These are phyloP conservation scores for Penicillium maclennaniae DNA, from an alignment of 495 filamentous ascomycete species.

Conservation along the genomic window DNA sequence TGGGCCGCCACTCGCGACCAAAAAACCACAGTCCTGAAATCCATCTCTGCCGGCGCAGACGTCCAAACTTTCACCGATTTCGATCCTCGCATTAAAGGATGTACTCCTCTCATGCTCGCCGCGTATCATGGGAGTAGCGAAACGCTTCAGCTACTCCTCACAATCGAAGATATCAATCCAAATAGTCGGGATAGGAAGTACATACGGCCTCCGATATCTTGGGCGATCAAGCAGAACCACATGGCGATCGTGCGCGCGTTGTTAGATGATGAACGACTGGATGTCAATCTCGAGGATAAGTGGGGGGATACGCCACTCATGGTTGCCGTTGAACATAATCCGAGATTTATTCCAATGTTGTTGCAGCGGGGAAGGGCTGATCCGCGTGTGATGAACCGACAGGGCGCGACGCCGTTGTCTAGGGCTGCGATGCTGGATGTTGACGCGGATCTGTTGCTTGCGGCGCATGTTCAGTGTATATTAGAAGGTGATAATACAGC, in stretches of 20 bases:
- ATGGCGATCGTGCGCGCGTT: constrained; percentile 21
- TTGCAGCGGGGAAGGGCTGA: constrained; percentile 10
- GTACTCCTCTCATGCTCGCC: constrained; percentile 19
- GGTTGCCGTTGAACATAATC: constrained; percentile 8
- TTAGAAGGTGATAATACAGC: constrained; percentile 11
- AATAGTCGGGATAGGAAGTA: constrained; percentile 18
- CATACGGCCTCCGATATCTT: constrained; percentile 34
- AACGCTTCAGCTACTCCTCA: constrained; percentile 13
- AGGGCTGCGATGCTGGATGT: constrained; percentile 1
- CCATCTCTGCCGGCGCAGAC: constrained; percentile 18
- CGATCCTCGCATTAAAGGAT: constrained; percentile 11
- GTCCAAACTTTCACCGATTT: constrained; percentile 5
- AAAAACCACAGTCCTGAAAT: constrained; percentile 4
- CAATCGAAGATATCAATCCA: constrained; percentile 11
- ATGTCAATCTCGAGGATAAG: constrained; percentile 23
- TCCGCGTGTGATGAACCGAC: constrained; percentile 16
- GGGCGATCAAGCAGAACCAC: constrained; percentile 32
- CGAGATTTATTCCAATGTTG: constrained; percentile 7
- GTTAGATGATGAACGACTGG: constrained; percentile 14
- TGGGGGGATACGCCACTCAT: constrained; percentile 19
- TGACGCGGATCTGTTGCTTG: constrained; percentile 13
- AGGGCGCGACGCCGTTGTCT: constrained; percentile 18
- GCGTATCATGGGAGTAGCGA: constrained; percentile 11
- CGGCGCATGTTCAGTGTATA: constrained; percentile 19
- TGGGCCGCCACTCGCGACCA: constrained; percentile 17